Evolutionary conservation across 495 filamentous ascomycete genomes (phyloP).

Genomic region (Hyaloscypha variabilis): DNA sequence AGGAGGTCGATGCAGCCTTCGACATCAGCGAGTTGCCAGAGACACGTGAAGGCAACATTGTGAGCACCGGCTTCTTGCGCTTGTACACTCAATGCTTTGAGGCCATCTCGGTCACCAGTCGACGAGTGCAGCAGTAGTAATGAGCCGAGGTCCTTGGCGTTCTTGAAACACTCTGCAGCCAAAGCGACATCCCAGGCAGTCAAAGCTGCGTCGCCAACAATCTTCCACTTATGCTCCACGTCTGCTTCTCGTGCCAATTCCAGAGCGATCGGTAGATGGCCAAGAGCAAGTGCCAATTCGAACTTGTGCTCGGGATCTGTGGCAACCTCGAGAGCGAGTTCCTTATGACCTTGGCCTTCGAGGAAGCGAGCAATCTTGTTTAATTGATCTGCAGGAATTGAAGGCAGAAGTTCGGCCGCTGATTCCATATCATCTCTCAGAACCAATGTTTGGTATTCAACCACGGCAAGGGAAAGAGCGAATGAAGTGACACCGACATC

Average conservation of each 20-base stretch:
- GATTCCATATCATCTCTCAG: slow-evolving; percentile 94
- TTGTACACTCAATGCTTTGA: slow-evolving; percentile 68
- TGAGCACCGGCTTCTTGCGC: slow-evolving; percentile 77
- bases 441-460: slow-evolving; percentile 97
- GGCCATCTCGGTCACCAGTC: slow-evolving; percentile 72
- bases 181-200: slow-evolving; percentile 82
- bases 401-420: slow-evolving; percentile 79
- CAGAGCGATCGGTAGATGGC: slow-evolving; percentile 80
- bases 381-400: slow-evolving; percentile 86
- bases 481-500: slow-evolving; percentile 91
- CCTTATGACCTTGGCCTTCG: slow-evolving; percentile 96
- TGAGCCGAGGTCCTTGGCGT: slow-evolving; percentile 88
- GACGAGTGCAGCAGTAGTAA: slow-evolving; percentile 85
- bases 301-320: slow-evolving; percentile 97
- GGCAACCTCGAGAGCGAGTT: slow-evolving; percentile 92
- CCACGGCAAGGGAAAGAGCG: slow-evolving; percentile 86
- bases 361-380: slow-evolving; percentile 98
- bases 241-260: slow-evolving; percentile 82
- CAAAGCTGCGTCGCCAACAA: slow-evolving; percentile 88
- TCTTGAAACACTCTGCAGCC: slow-evolving; percentile 88
- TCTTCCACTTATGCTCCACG: slow-evolving; percentile 97
- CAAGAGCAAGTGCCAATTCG: slow-evolving; percentile 84
- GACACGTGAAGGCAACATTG: slow-evolving; percentile 89
- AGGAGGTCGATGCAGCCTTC: slow-evolving; percentile 82
- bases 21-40: slow-evolving; percentile 86